phyloP scores from a whole-genome alignment of 2,329 filamentous ascomycete species.

The Myriosclerotinia scirpicola region DNA sequence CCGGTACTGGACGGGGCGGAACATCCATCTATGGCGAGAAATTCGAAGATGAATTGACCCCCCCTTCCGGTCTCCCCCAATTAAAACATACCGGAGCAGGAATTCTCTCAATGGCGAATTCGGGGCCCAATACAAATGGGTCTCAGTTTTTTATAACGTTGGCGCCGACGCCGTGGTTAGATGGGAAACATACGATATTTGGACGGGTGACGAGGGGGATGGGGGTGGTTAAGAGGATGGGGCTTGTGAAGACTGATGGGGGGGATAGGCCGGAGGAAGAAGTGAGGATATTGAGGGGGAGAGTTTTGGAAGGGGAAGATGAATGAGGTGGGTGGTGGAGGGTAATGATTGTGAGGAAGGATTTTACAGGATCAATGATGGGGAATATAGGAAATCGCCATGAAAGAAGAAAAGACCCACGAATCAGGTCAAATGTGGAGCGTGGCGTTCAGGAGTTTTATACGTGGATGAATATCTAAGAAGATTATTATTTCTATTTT shows the following conservation, averaged over 20 bases:
- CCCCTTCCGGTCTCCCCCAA: conserved; percentile 46
- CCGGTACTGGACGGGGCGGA: conserved; percentile 88
- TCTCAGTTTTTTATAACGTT: conserved; percentile 96
- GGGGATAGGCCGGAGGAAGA: conserved; percentile 82
- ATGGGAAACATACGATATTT: conserved; percentile 97
- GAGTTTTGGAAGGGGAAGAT: conserved; percentile 61
- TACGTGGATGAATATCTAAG: background rate
- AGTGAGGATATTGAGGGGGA: conserved; percentile 74
- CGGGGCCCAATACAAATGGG: conserved; percentile 88
- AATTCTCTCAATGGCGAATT: conserved; percentile 95
- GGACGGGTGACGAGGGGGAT: conserved; percentile 84
- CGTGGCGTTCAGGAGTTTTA: conserved; percentile 6
- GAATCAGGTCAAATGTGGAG: background rate
- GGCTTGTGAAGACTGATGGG: conserved; percentile 75
- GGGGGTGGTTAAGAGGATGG: conserved; percentile 82
- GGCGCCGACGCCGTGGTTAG: conserved; percentile 91
- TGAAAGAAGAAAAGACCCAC: too few relatives aligned
- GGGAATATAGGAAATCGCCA: too few relatives aligned
- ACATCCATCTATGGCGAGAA: conserved; percentile 87
- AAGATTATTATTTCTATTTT: too few relatives aligned
- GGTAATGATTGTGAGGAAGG: background rate
- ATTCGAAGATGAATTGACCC: conserved; percentile 88
- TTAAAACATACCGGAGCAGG: conserved; percentile 93
- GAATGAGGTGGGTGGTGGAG: background rate
- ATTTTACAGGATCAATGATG: background rate